Conservation (phyloP, 108 stramenopile species). For the Skeletonema marinoi region DNA sequence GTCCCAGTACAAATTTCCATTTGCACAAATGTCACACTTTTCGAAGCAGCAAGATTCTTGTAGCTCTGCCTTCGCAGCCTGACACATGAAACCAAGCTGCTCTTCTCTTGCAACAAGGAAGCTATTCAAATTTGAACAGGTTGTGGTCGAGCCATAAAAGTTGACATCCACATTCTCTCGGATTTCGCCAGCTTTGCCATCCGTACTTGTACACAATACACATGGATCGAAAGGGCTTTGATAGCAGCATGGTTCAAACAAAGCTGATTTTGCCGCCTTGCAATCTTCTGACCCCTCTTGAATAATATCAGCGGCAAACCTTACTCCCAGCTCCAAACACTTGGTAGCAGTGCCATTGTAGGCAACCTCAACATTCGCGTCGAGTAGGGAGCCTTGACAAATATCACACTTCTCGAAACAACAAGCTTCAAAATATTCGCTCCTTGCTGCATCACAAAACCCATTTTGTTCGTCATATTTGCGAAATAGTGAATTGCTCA, state of each 20-base stretch:
- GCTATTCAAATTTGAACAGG: constrained; percentile 46
- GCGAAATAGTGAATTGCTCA: constrained; percentile 43
- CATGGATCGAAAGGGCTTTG: constrained; percentile 34
- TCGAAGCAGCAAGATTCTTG: constrained; percentile 41
- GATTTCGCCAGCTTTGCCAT: constrained; percentile 28
- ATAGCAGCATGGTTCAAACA: constrained; percentile 46
- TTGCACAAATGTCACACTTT: constrained; percentile 32
- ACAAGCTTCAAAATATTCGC: constrained; percentile 37
- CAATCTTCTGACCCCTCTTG: constrained; percentile 41
- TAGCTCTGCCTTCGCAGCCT: constrained; percentile 48
- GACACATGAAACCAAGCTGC: constrained; percentile 49
- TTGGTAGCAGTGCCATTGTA: constrained; percentile 39
- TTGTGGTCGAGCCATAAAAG: constrained; percentile 47
- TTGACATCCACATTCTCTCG: constrained; percentile 22
- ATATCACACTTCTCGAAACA: constrained; percentile 40
- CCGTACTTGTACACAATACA: constrained; percentile 9
- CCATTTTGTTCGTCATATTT: constrained; percentile 38
- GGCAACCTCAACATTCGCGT: constrained; percentile 39
- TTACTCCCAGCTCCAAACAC: constrained; percentile 34
- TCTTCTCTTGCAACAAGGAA: constrained; percentile 50
- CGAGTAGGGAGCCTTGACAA: constrained; percentile 37
- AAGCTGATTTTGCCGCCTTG: constrained; percentile 19
- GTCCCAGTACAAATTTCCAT: constrained; percentile 43
- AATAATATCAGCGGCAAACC: constrained; percentile 37
- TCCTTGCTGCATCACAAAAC: constrained; percentile 26